A percentile compares a stretch with the other conserved stretches of the same genome.
These are phyloP conservation scores for Komagataella pastoris DNA, from an alignment of 805 yeast species.

Conservation along the genomic window DNA sequence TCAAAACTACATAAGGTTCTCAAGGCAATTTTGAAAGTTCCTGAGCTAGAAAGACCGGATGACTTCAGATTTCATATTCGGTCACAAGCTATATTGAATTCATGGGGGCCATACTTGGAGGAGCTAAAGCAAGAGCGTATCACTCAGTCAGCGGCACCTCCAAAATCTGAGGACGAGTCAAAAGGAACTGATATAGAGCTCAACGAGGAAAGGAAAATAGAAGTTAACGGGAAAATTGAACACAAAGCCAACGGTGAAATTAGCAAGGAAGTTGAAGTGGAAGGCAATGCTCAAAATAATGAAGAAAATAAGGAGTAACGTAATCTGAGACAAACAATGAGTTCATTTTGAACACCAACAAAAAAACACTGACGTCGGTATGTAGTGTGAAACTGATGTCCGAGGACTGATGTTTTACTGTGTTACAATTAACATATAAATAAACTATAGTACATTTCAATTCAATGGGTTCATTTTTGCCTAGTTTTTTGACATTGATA, in stretches of 20 bases:
- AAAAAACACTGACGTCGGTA: background rate
- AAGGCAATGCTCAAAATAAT: background rate
- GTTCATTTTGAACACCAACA: background rate
- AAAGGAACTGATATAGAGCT: background rate
- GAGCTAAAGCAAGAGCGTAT: conserved; percentile 13
- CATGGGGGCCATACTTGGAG: conserved; percentile 27
- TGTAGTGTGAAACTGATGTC: background rate
- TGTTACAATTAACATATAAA: background rate
- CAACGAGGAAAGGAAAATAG: background rate
- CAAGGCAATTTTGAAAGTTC: conserved; percentile 29
- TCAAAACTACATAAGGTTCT: conserved; percentile 41
- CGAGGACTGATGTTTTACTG: background rate
- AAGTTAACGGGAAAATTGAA: background rate
- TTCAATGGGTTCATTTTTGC: background rate
- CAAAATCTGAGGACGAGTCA: background rate
- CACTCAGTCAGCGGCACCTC: background rate
- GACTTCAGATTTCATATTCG: conserved; percentile 32
- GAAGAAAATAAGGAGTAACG: background rate
- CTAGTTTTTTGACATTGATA: background rate
- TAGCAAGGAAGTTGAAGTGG: background rate
- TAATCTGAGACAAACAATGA: background rate
- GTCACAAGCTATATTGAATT: conserved; percentile 23
- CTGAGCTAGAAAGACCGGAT: conserved; percentile 25
- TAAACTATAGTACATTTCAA: background rate
- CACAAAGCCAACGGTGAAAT: background rate